Base-by-base conservation (phyloP, 495 filamentous ascomycete species). In the Glonium stellatum region DNA sequence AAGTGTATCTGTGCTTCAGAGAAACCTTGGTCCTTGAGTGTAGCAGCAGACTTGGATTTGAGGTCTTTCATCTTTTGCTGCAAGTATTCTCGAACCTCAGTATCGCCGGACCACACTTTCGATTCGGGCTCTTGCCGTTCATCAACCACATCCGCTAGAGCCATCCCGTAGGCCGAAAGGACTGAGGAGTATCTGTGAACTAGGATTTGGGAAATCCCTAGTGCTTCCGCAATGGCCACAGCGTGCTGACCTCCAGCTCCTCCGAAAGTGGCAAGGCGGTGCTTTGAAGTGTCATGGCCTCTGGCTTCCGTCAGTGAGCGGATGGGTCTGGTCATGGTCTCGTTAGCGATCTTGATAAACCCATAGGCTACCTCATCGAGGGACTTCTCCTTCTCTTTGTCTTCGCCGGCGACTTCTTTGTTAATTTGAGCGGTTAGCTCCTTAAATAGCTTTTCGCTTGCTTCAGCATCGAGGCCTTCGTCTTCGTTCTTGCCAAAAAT, bases 171-270 rank as follows among this genome's bases (percentile, higher is more conserved):
- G 1, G 93, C 93, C 0, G 91, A 96, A 0, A 98, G 79, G 1
- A 98, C 90, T 0, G 92, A 96, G 0, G 92, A 96, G 70, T 97
- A 96, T 41, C 87, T 79, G 68, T 97, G 93, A 13, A 98, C 80
- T 4, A 98, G 75, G 37, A 96, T 92, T 70, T 95, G 88, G 31
- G 76, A 80, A 64, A 98, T 89, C 0, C 92, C 92, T 19, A 98
- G 77, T 19, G 86, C 87, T 64, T 91, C 87, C 11, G 92, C 93
- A 67, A 98, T 96, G n/a, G 89, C 90, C 18, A 93, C 88, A 5
- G 93, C 93, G 67, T 98, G 93, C 70, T 98, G 93, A 1, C 93
- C 93, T 50, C 93, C 93, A 1, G 93, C 93, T 27, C 93, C 93
- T 21, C 93, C 93, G 75, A 98, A 97, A 0, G 88, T 92, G 0